Base-by-base conservation (phyloP, 306 rosid species). In the Ochetophila trinervis region DNA sequence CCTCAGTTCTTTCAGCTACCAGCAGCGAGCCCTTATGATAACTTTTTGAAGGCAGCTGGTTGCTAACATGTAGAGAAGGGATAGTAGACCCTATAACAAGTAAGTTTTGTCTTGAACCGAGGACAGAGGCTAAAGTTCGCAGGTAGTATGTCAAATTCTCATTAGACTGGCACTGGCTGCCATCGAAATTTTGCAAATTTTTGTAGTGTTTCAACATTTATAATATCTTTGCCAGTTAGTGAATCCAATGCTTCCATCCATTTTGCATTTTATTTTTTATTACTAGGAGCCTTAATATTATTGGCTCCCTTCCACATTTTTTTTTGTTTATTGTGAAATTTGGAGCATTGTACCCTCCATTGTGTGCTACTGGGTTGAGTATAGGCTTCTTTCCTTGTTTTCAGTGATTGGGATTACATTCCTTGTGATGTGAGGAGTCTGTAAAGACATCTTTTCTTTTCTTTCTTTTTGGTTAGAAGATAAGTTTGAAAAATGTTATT, bases 31-130 rank as follows among this genome's bases (percentile, higher is more conserved):
- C 97, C 97, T 1, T 87, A 87, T 64, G 95, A 90, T 73, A 84
- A 82, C 78, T 85, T 90, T 72, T 62, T 87, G 70, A 90, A 86
- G 82, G 97, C 95, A 5, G 90, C 88, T 16, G 92, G 92, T 34
- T 90, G 97, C 62, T 90, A 66, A 85, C 74, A 62, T 7, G 17
- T 70, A 49, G n/a, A 13, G 60, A 52, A 51, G 27, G 32, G 59
- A 55, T 45, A 69, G 58, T 45, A 63, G 49, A 52, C 53, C 40
- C 45, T 60, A 40, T 70, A 34, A 53, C 30, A 13, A 36, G 51
- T 52, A 55, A 70, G 57, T 66, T 65, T 54, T 63, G 53, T 70
- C 19, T 67, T 61, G 53, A 21, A 49, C 37, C 3, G 27, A 16
- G 22, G 35, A 10, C 59, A 23, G 16, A 61, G 56, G 50, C 57